Conservation (phyloP, 2,329 filamentous ascomycete genomes). For the Sphaerulina populicola region DNA sequence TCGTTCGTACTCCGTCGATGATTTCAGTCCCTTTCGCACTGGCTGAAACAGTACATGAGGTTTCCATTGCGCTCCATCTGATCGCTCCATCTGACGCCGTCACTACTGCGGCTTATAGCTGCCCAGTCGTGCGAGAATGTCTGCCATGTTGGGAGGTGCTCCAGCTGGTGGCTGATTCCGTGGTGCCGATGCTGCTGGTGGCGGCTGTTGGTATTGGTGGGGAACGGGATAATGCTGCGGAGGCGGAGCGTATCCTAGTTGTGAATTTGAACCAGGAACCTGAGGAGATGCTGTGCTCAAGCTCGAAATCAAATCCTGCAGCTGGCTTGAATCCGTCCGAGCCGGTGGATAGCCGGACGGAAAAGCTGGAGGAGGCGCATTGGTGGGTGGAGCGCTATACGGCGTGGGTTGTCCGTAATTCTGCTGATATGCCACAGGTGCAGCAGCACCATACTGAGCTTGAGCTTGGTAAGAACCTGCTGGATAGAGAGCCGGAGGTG, state of each 20-base stretch:
- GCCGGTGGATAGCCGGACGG: slow-evolving; percentile 43
- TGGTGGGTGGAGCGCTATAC: slow-evolving; percentile 26
- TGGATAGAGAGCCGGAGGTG: slow-evolving; percentile 30
- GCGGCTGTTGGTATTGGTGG: slow-evolving; percentile 16
- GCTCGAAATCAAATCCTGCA: slow-evolving; percentile 62
- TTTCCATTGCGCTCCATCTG: background rate
- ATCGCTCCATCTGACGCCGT: background rate
- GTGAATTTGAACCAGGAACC: slow-evolving; percentile 9
- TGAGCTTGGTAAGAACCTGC: too few species aligned
- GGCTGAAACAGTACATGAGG: background rate
- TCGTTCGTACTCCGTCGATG: too few species aligned
- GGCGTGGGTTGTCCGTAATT: slow-evolving; percentile 27
- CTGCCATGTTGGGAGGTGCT: slow-evolving; percentile 56
- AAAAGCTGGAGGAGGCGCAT: slow-evolving; percentile 31
- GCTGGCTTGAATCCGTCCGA: slow-evolving; percentile 56
- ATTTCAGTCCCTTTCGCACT: too few species aligned
- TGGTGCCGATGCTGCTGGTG: slow-evolving; percentile 24
- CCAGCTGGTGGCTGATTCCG: slow-evolving; percentile 34
- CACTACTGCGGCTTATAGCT: slow-evolving; percentile 27
- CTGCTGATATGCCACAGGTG: slow-evolving; percentile 16
- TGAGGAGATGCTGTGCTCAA: slow-evolving; percentile 38
- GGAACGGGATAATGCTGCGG: background rate
- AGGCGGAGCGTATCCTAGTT: slow-evolving; percentile 15
- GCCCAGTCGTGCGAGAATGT: slow-evolving; percentile 66
- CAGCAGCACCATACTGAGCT: slow-evolving; percentile 4